These are phyloP conservation scores for Dactylonectria macrodidyma DNA, from an alignment of 2,329 filamentous ascomycete genomes.

Conservation along the genomic window DNA sequence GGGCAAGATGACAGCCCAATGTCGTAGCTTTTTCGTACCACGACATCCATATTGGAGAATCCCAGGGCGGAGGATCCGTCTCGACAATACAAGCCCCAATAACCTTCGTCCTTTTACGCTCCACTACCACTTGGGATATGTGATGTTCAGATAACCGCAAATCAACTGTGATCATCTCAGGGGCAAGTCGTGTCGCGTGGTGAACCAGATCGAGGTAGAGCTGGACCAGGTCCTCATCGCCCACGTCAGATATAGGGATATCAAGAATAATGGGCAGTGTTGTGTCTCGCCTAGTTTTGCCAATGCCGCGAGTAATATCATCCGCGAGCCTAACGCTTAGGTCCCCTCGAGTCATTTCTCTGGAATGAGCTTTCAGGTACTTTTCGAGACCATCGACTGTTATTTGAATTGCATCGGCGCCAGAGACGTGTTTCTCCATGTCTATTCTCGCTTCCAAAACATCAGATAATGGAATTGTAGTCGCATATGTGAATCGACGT, in stretches of 20 bases:
- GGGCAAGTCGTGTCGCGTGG: slow-evolving; percentile 72
- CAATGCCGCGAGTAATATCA: slow-evolving; percentile 70
- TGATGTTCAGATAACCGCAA: slow-evolving; percentile 67
- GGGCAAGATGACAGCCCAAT: slow-evolving; percentile 73
- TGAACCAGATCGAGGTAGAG: slow-evolving; percentile 70
- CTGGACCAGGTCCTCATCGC: slow-evolving; percentile 35
- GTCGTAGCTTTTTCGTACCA: slow-evolving; percentile 71
- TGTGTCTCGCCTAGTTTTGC: slow-evolving; percentile 73
- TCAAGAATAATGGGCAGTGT: slow-evolving; percentile 72
- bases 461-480: slow-evolving; percentile 72
- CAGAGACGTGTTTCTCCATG: slow-evolving; percentile 76
- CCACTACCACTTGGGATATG: slow-evolving; percentile 64
- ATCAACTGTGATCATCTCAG: slow-evolving; percentile 75
- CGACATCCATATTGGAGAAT: slow-evolving; percentile 66
- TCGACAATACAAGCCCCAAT: slow-evolving; percentile 68
- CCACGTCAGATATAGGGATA: slow-evolving; percentile 53
- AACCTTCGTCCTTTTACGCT: slow-evolving; percentile 70
- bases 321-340: slow-evolving; percentile 54
- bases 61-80: slow-evolving; percentile 66
- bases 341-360: slow-evolving; percentile 24
- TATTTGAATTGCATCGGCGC: slow-evolving; percentile 77
- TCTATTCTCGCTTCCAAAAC: slow-evolving; percentile 68
- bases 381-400: slow-evolving; percentile 55
- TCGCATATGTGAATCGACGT: slow-evolving; percentile 76
- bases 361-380: slow-evolving; percentile 11